phyloP scores from a whole-genome alignment of 805 yeast genomes.

The Naumovozyma castellii region DNA sequence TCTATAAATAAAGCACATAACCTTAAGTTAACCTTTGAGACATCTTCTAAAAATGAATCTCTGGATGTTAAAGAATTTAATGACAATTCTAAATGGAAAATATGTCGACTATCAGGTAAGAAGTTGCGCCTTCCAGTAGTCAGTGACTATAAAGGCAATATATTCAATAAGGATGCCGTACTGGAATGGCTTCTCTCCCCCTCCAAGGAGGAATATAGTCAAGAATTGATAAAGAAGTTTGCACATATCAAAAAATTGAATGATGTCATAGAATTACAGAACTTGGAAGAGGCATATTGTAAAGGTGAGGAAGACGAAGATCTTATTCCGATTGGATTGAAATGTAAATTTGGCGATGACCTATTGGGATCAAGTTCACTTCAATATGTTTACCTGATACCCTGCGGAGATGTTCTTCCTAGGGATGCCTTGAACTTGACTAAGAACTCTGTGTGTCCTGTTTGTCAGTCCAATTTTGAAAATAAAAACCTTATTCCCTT shows the following conservation, averaged over 20 bases:
- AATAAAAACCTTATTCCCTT: conserved; percentile 33
- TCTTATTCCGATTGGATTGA: conserved; percentile 1
- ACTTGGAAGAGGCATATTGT: conserved; percentile 13
- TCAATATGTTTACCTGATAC: conserved; percentile 37
- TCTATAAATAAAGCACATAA: conserved; percentile 53
- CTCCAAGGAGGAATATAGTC: conserved; percentile 18
- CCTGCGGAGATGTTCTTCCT: conserved; percentile 38
- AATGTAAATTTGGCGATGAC: conserved; percentile 21
- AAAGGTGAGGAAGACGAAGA: conserved; percentile 1
- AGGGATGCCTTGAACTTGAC: conserved; percentile 25
- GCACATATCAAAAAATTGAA: conserved; percentile 32
- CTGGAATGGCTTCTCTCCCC: conserved; percentile 43
- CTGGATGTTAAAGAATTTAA: conserved; percentile 16
- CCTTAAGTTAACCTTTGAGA: conserved; percentile 20
- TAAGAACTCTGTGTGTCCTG: conserved; percentile 30
- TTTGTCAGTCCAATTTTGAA: conserved; percentile 28
- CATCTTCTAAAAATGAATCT: conserved; percentile 15
- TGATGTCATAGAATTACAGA: conserved; percentile 38
- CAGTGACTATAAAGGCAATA: conserved; percentile 56
- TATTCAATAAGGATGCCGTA: conserved; percentile 56
- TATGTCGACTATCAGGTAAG: conserved; percentile 39
- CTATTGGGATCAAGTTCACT: conserved; percentile 30
- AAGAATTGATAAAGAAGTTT: conserved; percentile 19
- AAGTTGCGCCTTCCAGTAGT: conserved; percentile 46
- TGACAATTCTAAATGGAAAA: conserved; percentile 32